These are phyloP conservation scores for Tetracentron sinense DNA, from an alignment of 164 flowering plant genomes.

Conservation along the genomic window DNA sequence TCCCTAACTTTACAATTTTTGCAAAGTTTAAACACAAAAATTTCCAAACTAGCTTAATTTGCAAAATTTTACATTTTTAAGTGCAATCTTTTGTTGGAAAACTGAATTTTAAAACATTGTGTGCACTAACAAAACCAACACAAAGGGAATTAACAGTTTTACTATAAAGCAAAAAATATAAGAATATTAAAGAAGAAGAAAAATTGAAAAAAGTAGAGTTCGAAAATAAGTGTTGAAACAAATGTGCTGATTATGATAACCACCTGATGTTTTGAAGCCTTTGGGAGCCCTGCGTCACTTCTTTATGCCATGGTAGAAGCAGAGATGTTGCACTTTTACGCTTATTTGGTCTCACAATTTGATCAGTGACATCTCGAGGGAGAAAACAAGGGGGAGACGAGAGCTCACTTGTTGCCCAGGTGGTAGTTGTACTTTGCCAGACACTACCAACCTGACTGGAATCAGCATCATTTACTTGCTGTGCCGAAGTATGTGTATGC, in stretches of 20 bases:
- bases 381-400: slow-evolving; percentile 21
- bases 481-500: slow-evolving; percentile 15
- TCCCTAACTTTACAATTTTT: no score
- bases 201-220: background rate
- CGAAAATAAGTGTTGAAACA: background rate
- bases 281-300: slow-evolving; percentile 28
- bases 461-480: slow-evolving; percentile 25
- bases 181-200: background rate
- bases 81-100: no score
- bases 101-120: background rate
- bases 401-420: slow-evolving; percentile 21
- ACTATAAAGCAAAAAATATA: background rate
- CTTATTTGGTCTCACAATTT: slow-evolving; percentile 39
- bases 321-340: slow-evolving; percentile 38
- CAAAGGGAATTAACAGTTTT: background rate
- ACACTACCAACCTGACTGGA: slow-evolving; percentile 17
- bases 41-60: no score
- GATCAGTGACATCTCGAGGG: slow-evolving; percentile 22
- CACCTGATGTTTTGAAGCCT: slow-evolving; percentile 44
- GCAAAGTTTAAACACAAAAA: no score
- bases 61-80: no score
- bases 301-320: slow-evolving; percentile 45
- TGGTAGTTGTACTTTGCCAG: slow-evolving; percentile 15
- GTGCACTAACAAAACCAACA: background rate
- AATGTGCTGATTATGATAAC: slow-evolving; percentile 1